Evolutionary conservation across 2,329 filamentous ascomycete species (phyloP), one percentile per base, ranked within the genome.

Genomic region (Pestalotiopsis sp.): DNA sequence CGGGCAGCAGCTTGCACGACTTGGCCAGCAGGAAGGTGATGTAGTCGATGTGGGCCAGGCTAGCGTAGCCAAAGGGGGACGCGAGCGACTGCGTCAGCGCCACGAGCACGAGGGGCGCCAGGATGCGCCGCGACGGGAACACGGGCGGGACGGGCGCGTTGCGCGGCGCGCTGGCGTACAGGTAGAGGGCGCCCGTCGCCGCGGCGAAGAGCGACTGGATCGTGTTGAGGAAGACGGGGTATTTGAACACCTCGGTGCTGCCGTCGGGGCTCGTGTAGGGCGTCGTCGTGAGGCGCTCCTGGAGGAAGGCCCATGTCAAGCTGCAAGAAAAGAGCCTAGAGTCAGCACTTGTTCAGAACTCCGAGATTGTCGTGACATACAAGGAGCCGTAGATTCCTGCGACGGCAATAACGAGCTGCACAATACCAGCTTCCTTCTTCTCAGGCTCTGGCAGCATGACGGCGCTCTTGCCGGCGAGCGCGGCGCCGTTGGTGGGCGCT

Each of bases 1-100:
- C 96, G 2, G 96, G 96, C n/a, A 99, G 89, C 22, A 99, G 88
- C 84, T 99, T 99, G 91, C 96, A 99, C 74, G 92, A 94, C 82
- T 99, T 98, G 74, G 96, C 95, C 56, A 99, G 91, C 73, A 98
- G 93, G 82, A 97, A 98, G 38, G 96, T 98, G 76, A 98, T 93
- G 82, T 98, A 98, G 87, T 98, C 96, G 81, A 98, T 94, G 79
- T 98, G 94, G 48, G 92, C 90, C 64, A 98, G 89, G 68, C 90
- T 92, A 63, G 96, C 94, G 81, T 98, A 98, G 73, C 95, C 96
- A 76, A 98, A 98, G 2, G 95, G 95, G n/a, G 92, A 94, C 52
- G 95, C 94, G 65, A 98, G 91, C 3, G 93, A 94, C 74, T 90
- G 92, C 4, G 94, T 97, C 67, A 98, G 81, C 72, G 94, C 93